These are phyloP conservation scores for Monosporascus sp. DNA, from an alignment of 2,329 filamentous ascomycete species.

Conservation along the genomic window DNA sequence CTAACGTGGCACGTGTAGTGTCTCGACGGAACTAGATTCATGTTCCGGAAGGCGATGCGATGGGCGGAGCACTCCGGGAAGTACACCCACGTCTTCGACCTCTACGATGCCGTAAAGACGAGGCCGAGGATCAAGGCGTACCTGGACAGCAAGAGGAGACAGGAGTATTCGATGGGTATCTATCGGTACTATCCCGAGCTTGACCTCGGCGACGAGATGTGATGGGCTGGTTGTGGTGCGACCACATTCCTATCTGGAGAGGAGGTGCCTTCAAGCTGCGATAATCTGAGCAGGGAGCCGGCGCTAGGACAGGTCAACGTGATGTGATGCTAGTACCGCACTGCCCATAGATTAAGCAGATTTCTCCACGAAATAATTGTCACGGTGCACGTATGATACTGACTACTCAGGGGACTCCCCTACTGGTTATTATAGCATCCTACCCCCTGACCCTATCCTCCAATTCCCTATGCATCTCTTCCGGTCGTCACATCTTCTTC, in stretches of 20 bases:
- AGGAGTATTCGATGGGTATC: conserved; percentile 58
- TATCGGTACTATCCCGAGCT: conserved; percentile 71
- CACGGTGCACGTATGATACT: too few relatives aligned
- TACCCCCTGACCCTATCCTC: too few relatives aligned
- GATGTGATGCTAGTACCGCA: too few relatives aligned
- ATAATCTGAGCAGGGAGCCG: too few relatives aligned
- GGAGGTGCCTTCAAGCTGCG: too few relatives aligned
- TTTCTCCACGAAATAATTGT: too few relatives aligned
- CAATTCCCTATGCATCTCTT: too few relatives aligned
- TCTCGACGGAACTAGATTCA: conserved; percentile 55
- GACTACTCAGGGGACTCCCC: too few relatives aligned
- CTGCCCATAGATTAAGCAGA: too few relatives aligned
- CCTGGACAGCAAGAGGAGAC: conserved; percentile 57
- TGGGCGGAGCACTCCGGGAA: conserved; percentile 49
- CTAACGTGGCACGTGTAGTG: conserved; percentile 27
- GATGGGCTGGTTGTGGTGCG: background rate
- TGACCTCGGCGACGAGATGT: conserved; percentile 34
- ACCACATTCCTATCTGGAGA: background rate
- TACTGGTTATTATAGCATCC: too few relatives aligned
- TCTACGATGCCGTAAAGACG: conserved; percentile 58
- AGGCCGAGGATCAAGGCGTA: conserved; percentile 63
- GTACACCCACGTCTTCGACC: conserved; percentile 56
- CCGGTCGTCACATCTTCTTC: too few relatives aligned
- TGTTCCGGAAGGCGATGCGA: conserved; percentile 63
- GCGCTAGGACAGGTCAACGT: too few relatives aligned